phyloP scores from a whole-genome alignment of 305 asterid species.

The Rubia tinctorum region DNA sequence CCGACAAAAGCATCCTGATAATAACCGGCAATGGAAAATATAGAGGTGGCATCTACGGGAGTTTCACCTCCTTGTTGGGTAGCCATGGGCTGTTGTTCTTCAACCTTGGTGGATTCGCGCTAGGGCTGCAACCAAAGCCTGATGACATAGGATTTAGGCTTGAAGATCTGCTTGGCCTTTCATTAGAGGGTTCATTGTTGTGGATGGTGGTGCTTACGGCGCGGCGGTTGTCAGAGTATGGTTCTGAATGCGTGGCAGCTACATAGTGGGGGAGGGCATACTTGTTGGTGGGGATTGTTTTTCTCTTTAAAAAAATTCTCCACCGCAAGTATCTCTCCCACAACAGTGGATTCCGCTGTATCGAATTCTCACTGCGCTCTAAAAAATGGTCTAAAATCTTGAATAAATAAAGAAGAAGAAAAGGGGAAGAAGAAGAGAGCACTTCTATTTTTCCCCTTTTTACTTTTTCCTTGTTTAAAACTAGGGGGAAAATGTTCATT shows the following conservation, averaged over 20 bases:
- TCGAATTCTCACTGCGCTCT: no score
- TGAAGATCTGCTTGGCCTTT: slow-evolving; percentile 67
- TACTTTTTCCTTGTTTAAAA: no score
- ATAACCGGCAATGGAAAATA: slow-evolving; percentile 36
- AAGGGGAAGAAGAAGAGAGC: no score
- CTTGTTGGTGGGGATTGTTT: slow-evolving; percentile 52
- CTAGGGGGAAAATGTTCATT: no score
- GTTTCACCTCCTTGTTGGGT: slow-evolving; percentile 68
- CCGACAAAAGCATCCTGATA: no score
- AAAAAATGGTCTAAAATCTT: no score
- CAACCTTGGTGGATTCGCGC: slow-evolving; percentile 58
- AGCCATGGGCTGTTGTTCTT: no score
- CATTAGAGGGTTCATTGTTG: slow-evolving; percentile 31
- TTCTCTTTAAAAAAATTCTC: no score
- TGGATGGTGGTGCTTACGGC: slow-evolving; percentile 24
- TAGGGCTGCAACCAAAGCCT: slow-evolving; percentile 38
- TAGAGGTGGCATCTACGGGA: slow-evolving; percentile 36
- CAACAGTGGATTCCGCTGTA: no score
- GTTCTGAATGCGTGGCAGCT: slow-evolving; percentile 63
- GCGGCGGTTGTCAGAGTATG: slow-evolving; percentile 7
- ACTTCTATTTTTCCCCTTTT: no score
- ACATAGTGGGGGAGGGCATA: slow-evolving; percentile 47
- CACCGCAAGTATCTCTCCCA: no score
- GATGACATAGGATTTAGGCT: slow-evolving; percentile 62
- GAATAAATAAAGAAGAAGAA: no score